These are phyloP conservation scores for Colletotrichum spinosum DNA, from an alignment of 2,329 filamentous ascomycete genomes.

Conservation along the genomic window DNA sequence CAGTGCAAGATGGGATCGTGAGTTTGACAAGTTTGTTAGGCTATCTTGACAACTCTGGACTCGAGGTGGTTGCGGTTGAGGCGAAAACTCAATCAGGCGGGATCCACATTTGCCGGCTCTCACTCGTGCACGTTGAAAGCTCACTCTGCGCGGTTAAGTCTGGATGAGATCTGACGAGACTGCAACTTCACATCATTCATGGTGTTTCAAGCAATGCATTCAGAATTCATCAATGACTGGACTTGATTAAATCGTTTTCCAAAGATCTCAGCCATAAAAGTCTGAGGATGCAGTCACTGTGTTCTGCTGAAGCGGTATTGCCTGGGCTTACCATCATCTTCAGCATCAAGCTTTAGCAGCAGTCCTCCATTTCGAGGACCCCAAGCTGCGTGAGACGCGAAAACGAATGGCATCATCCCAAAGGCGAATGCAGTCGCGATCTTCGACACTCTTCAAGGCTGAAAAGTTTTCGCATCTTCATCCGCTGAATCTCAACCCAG, in stretches of 20 bases:
- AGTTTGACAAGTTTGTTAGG: background rate
- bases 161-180: background rate
- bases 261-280: no score
- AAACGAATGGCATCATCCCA: background rate
- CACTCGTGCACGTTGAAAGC: background rate
- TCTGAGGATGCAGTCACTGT: no score
- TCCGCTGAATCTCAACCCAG: slow-evolving; percentile 33
- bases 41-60: background rate
- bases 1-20: background rate
- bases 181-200: no score
- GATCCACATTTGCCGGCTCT: slow-evolving; percentile 31
- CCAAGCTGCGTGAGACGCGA: background rate
- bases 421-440: background rate
- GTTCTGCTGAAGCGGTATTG: no score
- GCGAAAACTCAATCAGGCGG: slow-evolving; percentile 36
- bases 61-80: slow-evolving; percentile 22
- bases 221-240: no score
- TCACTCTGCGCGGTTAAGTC: background rate
- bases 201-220: no score
- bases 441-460: slow-evolving; percentile 3
- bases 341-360: no score
- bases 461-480: slow-evolving; percentile 28
- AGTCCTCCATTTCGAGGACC: background rate
- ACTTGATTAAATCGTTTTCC: no score
- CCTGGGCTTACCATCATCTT: no score